Evolutionary conservation across 169 alveolate species (phyloP), one percentile per base, ranked within the genome.

Genomic region (Plasmodium inui): DNA sequence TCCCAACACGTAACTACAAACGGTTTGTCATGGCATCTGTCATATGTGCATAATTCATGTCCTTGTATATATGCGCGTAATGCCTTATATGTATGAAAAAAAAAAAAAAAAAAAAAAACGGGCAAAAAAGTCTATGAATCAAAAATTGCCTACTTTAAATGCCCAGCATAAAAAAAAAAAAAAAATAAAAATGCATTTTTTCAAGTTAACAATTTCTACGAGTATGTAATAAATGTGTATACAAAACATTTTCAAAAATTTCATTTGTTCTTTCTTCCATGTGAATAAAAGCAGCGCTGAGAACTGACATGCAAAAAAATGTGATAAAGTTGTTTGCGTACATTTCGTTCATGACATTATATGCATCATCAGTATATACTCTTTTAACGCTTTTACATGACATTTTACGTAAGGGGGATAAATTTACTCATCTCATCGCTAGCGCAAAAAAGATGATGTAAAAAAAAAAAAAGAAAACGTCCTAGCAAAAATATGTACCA

Each of bases 91-190:
- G 76, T 28, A 61, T 19, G 34, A 67, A 67, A 22, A 67, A 67
- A 67, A 67, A 67, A 67, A 67, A 67, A 67, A 61, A 67, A 67
- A 67, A 67, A 67, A 67, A 67, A 67, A 26, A 26, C 76, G 37
- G 34, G 34, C 28, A 67, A 67, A 67, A 67, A 22, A 19, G 76
- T 67, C 76, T 67, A 67, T 3, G 34, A 67, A 37, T 67, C 34
- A 67, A 67, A 22, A 22, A 22, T 67, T 67, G 28, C 37, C 17
- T 67, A 14, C 34, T 19, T 67, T 67, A 19, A 67, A 67, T 67
- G 34, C 76, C 17, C 76, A 67, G 34, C 12, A 26, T 67, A 67
- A 22, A 67, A 67, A 67, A 67, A 67, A 67, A 61, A 67, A 67
- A 19, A 67, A 67, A 19, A 67, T 7, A 22, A 67, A 67, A 67